Percentiles rank a stretch among this genome's conserved stretches.
Conservation (phyloP, 306 rosid genomes). For the Adenanthera pavonina region DNA sequence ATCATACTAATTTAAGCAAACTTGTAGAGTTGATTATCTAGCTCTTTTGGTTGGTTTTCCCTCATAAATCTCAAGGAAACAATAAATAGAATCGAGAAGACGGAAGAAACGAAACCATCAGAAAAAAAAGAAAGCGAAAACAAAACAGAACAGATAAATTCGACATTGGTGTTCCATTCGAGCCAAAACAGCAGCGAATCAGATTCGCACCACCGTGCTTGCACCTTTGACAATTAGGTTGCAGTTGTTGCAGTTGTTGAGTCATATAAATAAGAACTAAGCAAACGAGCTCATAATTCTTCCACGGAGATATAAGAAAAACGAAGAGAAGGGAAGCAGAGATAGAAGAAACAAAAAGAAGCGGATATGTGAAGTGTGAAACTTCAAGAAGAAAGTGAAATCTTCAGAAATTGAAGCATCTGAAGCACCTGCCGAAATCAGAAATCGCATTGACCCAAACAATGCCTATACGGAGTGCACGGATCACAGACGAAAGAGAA, state of each 20-base stretch:
- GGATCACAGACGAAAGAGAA: constrained; percentile 30
- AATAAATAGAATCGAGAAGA: neutral
- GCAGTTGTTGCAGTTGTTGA: neutral
- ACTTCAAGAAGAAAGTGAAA: neutral
- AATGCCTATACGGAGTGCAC: constrained; percentile 35
- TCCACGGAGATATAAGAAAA: neutral
- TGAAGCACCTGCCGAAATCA: neutral
- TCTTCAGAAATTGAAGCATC: neutral
- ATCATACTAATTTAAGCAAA: neutral
- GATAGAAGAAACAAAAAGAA: neutral
- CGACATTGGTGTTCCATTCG: neutral
- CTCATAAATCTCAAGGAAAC: neutral
- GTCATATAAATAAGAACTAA: neutral
- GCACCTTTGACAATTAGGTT: neutral
- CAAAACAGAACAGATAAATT: neutral
- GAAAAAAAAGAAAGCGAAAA: neutral
- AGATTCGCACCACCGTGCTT: neutral
- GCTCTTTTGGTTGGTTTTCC: neutral
- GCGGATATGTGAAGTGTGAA: neutral
- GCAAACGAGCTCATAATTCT: neutral
- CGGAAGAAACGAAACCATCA: neutral
- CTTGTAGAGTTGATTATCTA: neutral
- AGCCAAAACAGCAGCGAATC: neutral
- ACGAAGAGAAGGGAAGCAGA: neutral
- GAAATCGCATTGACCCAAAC: constrained; percentile 16